Percentiles rank a stretch among this genome's conserved stretches.
These are phyloP conservation scores for Naganishia friedmannii DNA, from an alignment of 768 basidiomycete species.

Conservation along the genomic window DNA sequence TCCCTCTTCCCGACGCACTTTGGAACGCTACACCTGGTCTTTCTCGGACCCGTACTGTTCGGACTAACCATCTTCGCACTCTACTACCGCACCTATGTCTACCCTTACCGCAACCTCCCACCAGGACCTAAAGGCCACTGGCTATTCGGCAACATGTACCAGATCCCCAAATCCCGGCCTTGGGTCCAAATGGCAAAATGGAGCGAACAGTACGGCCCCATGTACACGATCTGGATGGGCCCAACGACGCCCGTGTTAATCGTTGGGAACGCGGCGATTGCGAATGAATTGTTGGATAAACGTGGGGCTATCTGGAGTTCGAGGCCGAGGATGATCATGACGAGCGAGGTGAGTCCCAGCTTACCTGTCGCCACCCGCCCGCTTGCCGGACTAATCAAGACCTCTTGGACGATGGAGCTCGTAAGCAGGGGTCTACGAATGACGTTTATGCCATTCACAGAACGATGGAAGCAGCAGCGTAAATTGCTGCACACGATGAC, in stretches of 20 bases:
- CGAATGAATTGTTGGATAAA: slow-evolving; percentile 39
- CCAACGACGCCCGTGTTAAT: slow-evolving; percentile 34
- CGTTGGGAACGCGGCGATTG: slow-evolving; percentile 34
- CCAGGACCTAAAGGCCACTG: slow-evolving; percentile 24
- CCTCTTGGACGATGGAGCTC: slow-evolving; percentile 8
- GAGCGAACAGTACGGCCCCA: slow-evolving; percentile 36
- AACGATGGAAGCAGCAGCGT: slow-evolving; percentile 36
- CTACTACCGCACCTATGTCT: slow-evolving; percentile 13
- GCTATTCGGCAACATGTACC: slow-evolving; percentile 35
- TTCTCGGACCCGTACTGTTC: slow-evolving; percentile 18
- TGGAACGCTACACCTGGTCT: slow-evolving; percentile 7
- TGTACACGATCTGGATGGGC: slow-evolving; percentile 38
- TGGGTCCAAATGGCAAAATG: slow-evolving; percentile 40
- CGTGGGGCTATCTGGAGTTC: slow-evolving; percentile 36
- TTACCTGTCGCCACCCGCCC: too few species aligned
- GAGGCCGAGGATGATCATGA: slow-evolving; percentile 38
- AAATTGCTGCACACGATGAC: slow-evolving; percentile 38
- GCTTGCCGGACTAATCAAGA: neutral
- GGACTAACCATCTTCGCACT: neutral
- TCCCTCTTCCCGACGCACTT: slow-evolving; percentile 14
- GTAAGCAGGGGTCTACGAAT: slow-evolving; percentile 28
- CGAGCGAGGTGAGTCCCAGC: slow-evolving; percentile 12
- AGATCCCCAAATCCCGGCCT: slow-evolving; percentile 36
- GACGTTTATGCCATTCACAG: slow-evolving; percentile 41
- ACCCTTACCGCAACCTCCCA: slow-evolving; percentile 19